Percentiles rank a stretch among this genome's conserved stretches.
These are phyloP conservation scores for Malassezia caprae DNA, from an alignment of 1,284 basidiomycete genomes.

Conservation along the genomic window DNA sequence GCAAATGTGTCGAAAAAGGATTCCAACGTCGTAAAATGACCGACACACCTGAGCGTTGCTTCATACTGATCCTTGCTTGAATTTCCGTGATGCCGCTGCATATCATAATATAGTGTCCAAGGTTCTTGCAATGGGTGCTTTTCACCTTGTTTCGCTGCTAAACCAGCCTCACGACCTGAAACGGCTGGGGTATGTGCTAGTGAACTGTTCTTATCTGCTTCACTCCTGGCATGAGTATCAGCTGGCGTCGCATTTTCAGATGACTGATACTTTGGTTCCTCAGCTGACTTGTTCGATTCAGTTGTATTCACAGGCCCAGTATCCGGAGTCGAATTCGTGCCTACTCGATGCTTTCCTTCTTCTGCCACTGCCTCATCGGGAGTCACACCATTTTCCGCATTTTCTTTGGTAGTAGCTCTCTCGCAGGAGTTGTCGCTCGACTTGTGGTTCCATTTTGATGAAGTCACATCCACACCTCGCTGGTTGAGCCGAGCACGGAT, in stretches of 20 bases:
- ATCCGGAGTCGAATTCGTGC: not conserved
- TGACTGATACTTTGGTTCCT: not conserved
- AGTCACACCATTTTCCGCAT: too few species aligned
- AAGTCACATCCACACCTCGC: slow-evolving; percentile 12
- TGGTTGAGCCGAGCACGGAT: slow-evolving; percentile 33
- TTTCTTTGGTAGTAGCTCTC: not conserved
- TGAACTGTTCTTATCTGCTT: not conserved
- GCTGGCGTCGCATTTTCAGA: not conserved
- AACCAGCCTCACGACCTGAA: slow-evolving; percentile 10
- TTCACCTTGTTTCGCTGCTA: slow-evolving; percentile 10
- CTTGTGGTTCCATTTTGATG: slow-evolving; percentile 4
- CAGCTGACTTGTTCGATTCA: not conserved
- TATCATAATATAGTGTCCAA: slow-evolving; percentile 80
- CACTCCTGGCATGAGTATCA: not conserved
- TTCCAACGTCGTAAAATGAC: slow-evolving; percentile 54
- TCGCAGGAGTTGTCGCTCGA: not conserved
- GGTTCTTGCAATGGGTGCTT: slow-evolving; percentile 66
- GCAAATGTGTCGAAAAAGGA: slow-evolving; percentile 87
- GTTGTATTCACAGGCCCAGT: not conserved
- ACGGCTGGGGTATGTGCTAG: not conserved
- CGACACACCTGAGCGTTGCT: slow-evolving; percentile 31
- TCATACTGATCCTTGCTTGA: slow-evolving; percentile 51
- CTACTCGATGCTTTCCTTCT: too few species aligned
- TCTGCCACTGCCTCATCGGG: too few species aligned
- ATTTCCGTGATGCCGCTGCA: not conserved